Conservation (phyloP, 2,329 filamentous ascomycete genomes). For the Alternaria sp. region DNA sequence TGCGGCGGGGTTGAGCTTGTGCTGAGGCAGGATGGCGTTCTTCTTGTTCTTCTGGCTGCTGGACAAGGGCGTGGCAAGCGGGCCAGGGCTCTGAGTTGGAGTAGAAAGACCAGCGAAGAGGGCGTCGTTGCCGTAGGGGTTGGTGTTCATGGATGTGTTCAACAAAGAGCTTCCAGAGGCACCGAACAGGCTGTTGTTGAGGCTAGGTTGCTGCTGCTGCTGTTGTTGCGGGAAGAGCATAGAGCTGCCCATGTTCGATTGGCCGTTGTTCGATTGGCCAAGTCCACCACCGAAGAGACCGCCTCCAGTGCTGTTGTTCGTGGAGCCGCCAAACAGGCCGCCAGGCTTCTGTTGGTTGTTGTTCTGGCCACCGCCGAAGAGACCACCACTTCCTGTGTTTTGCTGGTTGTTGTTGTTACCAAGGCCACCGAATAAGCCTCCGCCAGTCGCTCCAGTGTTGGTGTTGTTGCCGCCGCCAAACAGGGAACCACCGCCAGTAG, state of each 20-base stretch:
- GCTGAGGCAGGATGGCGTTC: conserved; percentile 81
- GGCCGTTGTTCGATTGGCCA: conserved; percentile 52
- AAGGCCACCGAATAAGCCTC: conserved; percentile 47
- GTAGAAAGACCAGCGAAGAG: conserved; percentile 79
- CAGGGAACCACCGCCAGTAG: conserved; percentile 28
- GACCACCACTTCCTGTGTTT: conserved; percentile 38
- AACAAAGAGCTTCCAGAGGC: conserved; percentile 58
- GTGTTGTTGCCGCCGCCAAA: conserved; percentile 39
- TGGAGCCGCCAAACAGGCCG: conserved; percentile 53
- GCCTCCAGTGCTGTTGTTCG: conserved; percentile 52
- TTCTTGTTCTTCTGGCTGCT: conserved; percentile 79
- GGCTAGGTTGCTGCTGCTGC: conserved; percentile 51
- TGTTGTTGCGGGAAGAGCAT: conserved; percentile 57
- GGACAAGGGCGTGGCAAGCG: conserved; percentile 87
- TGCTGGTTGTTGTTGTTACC: conserved; percentile 44
- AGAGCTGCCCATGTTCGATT: conserved; percentile 45
- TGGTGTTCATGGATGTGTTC: conserved; percentile 68
- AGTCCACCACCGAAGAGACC: conserved; percentile 57
- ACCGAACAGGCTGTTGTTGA: conserved; percentile 62
- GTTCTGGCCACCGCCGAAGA: conserved; percentile 53
- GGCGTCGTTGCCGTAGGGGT: conserved; percentile 87
- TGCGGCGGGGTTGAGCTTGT: conserved; percentile 84
- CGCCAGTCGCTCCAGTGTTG: conserved; percentile 29
- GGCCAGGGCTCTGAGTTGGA: conserved; percentile 77
- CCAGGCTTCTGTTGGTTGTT: conserved; percentile 55